A percentile compares a stretch with the other conserved stretches of the same genome.
These are phyloP conservation scores for Microsporum audouinii DNA, from an alignment of 2,329 filamentous ascomycete species.

Conservation along the genomic window DNA sequence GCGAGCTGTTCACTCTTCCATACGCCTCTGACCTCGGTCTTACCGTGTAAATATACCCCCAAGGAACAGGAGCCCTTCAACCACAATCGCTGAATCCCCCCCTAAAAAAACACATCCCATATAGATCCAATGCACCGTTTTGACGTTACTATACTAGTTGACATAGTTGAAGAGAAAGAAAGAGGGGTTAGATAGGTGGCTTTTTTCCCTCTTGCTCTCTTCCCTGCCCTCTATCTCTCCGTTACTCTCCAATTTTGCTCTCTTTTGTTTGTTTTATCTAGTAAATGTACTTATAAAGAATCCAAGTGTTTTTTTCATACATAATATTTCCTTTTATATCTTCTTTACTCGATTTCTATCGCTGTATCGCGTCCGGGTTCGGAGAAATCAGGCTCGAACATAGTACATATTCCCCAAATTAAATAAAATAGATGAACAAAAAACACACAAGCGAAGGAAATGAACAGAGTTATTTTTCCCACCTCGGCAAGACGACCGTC, in stretches of 20 bases:
- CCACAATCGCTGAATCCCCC: not conserved
- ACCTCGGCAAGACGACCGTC: not conserved
- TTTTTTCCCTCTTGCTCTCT: slow-evolving; percentile 2
- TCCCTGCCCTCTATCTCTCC: slow-evolving; percentile 3
- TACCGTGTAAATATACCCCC: slow-evolving; percentile 57
- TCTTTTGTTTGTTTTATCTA: slow-evolving; percentile 3
- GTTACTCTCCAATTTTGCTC: slow-evolving; percentile 4
- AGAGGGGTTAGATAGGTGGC: not conserved
- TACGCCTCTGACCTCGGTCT: slow-evolving; percentile 91
- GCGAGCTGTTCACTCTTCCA: slow-evolving; percentile 81
- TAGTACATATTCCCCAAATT: not conserved
- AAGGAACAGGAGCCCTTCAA: not conserved
- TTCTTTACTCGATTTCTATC: not conserved
- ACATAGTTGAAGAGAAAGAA: not conserved
- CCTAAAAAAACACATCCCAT: not conserved
- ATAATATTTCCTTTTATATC: not conserved
- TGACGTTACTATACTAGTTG: slow-evolving; percentile 1
- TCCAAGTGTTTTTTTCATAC: slow-evolving; percentile 1
- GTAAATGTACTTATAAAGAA: slow-evolving; percentile 7
- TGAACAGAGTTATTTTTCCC: not conserved
- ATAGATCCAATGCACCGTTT: not conserved
- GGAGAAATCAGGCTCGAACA: not conserved
- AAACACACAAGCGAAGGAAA: not conserved
- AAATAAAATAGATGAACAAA: not conserved
- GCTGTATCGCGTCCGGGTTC: not conserved